Evolutionary conservation across 352 stramenopile genomes (phyloP), one percentile per base, ranked within the genome.

Genomic region (Phytophthora pluvialis): DNA sequence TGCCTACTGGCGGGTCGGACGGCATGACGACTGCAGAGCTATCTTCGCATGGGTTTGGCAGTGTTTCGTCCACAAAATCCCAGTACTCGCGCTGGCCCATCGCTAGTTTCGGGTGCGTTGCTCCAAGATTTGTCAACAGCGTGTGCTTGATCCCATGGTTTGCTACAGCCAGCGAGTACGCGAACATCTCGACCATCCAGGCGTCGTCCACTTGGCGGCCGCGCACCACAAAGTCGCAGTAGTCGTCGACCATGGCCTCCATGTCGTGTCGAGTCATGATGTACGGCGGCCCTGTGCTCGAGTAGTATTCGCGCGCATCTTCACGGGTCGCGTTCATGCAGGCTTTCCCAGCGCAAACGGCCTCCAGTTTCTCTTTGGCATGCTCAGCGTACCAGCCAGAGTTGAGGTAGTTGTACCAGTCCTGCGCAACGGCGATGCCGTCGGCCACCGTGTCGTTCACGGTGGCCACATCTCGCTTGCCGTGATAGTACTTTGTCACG

Each of bases 111-210:
- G 80, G 80, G 31, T 84, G 77, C 26, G 75, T 89, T 8, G 64
- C 33, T 13, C 67, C 77, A 47, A 89, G 55, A 49, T 87, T 55
- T 4, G 62, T 80, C 36, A 87, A 21, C 6, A 84, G 38, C 29
- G 77, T 89, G 68, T 87, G 78, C 49, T 83, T 80, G 50, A 89
- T 89, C 28, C 59, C 64, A 36, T 86, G 67, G 39, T 84, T 83
- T 42, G 63, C 80, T 2, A 74, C 77, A n/a, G 77, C 70, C 35
- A 84, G 33, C 3, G 70, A 64, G 53, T 82, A 89, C 16, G 67
- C 80, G 44, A 81, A 80, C 80, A 87, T 89, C 58, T 89, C 80
- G 29, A 77, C 67, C 77, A 86, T 89, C 73, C 77, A 89, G 11
- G 68, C 52, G 5, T 49, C 32, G 26, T 69, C 65, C 12, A 82